These are phyloP conservation scores for Amauroascus niger DNA, from an alignment of 2,329 filamentous ascomycete genomes.

Conservation along the genomic window DNA sequence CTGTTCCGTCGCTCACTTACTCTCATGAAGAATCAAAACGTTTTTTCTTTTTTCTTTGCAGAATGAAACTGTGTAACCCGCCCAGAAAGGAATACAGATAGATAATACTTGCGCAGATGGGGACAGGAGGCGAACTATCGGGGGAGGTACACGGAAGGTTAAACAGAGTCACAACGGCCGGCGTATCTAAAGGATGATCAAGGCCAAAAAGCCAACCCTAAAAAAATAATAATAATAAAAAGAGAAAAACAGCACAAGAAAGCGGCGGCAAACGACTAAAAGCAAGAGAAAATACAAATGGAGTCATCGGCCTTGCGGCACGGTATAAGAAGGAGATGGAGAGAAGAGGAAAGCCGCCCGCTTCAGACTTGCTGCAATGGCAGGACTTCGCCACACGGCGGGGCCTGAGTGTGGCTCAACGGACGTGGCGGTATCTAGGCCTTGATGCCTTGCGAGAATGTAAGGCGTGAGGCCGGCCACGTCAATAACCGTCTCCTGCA, in stretches of 20 bases:
- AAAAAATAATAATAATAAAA: neutral
- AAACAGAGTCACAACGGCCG: neutral
- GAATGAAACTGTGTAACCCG: constrained; percentile 4
- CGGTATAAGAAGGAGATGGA: neutral
- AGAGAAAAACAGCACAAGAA: neutral
- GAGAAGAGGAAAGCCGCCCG: neutral
- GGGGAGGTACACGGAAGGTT: neutral
- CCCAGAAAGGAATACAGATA: neutral
- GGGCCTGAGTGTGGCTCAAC: constrained; percentile 13
- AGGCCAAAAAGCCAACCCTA: constrained; percentile 3
- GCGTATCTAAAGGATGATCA: neutral
- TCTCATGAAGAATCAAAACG: neutral
- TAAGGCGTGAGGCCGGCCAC: constrained; percentile 3
- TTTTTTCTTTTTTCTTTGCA: neutral
- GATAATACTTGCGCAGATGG: neutral
- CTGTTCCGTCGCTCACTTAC: constrained; percentile 6
- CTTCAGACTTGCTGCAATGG: neutral
- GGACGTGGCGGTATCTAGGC: constrained; percentile 3
- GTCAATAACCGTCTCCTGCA: constrained; percentile 6
- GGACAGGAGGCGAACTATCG: neutral
- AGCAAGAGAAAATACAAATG: neutral
- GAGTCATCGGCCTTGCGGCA: neutral
- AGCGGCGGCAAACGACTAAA: neutral
- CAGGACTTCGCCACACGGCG: constrained; percentile 16
- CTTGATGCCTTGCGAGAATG: neutral